Percentiles rank a stretch among this genome's conserved stretches.
These are phyloP conservation scores for Skeletonema costatum DNA, from an alignment of 108 stramenopile genomes.

Conservation along the genomic window DNA sequence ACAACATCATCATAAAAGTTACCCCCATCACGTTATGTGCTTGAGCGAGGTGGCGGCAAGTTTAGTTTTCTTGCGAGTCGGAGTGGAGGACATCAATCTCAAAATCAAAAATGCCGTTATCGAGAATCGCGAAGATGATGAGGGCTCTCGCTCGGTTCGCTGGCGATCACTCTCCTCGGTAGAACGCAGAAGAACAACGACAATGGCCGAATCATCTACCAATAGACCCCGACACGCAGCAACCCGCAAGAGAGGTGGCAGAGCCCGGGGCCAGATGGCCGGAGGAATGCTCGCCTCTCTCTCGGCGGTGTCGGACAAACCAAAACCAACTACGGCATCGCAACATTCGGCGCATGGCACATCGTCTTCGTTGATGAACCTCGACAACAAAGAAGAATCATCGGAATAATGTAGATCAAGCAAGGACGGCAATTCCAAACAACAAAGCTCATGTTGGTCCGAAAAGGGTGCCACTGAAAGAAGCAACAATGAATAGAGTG, in stretches of 20 bases:
- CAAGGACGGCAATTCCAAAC: neutral
- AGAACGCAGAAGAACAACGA: neutral
- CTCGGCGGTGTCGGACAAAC: neutral
- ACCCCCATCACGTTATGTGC: no score
- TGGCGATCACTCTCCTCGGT: neutral
- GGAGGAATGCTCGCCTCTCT: constrained; percentile 21
- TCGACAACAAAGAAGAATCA: neutral
- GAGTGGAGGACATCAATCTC: no score
- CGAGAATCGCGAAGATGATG: no score
- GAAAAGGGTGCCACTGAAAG: neutral
- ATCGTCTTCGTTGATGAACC: neutral
- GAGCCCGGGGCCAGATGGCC: constrained; percentile 23
- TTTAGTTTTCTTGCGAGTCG: no score
- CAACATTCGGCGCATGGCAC: neutral
- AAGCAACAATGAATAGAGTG: neutral
- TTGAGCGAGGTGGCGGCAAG: no score
- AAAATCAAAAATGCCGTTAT: neutral
- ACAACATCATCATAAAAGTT: no score
- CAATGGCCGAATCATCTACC: constrained; percentile 8
- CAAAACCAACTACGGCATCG: neutral
- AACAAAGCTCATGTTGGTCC: neutral
- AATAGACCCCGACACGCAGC: constrained; percentile 1
- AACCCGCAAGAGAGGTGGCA: constrained; percentile 19
- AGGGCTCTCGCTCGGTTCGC: no score
- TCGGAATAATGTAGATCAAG: neutral